A percentile compares a stretch with the other conserved stretches of the same genome.
Conservation (phyloP, 2,329 filamentous ascomycete genomes). For the Hortaea werneckii region DNA sequence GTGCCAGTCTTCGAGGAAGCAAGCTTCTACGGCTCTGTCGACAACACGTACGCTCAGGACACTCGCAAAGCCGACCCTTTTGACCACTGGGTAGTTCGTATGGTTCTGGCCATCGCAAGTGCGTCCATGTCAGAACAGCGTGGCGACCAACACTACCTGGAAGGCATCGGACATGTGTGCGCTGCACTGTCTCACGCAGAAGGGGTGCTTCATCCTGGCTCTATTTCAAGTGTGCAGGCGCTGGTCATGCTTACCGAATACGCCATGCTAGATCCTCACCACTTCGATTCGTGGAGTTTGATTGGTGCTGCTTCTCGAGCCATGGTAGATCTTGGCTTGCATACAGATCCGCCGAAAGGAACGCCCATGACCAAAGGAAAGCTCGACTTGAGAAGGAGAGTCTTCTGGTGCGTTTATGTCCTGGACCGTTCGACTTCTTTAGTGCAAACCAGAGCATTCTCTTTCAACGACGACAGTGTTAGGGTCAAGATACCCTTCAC, state of each 20-base stretch:
- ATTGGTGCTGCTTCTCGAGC: conserved; percentile 84
- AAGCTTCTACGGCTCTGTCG: conserved; percentile 63
- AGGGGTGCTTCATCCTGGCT: conserved; percentile 73
- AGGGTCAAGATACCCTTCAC: conserved; percentile 66
- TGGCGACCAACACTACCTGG: conserved; percentile 53
- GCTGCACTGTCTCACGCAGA: conserved; percentile 69
- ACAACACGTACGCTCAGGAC: conserved; percentile 68
- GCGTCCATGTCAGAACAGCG: conserved; percentile 59
- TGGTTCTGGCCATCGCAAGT: conserved; percentile 79
- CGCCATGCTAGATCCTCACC: conserved; percentile 76
- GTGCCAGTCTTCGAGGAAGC: conserved; percentile 78
- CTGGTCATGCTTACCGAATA: conserved; percentile 80
- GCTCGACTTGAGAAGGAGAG: conserved; percentile 67
- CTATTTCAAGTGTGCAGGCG: conserved; percentile 76
- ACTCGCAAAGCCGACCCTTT: conserved; percentile 51
- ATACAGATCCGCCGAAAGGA: conserved; percentile 75
- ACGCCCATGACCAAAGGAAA: conserved; percentile 56
- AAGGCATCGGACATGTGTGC: conserved; percentile 50
- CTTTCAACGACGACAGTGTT: conserved; percentile 81
- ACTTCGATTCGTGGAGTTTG: conserved; percentile 90
- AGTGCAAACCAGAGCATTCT: conserved; percentile 78
- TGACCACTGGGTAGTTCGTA: conserved; percentile 78
- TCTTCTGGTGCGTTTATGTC: conserved; percentile 85
- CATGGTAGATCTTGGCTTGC: conserved; percentile 79
- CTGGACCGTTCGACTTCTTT: conserved; percentile 86